phyloP scores from a whole-genome alignment of 116 monocot genomes.

The Iris pallida region DNA sequence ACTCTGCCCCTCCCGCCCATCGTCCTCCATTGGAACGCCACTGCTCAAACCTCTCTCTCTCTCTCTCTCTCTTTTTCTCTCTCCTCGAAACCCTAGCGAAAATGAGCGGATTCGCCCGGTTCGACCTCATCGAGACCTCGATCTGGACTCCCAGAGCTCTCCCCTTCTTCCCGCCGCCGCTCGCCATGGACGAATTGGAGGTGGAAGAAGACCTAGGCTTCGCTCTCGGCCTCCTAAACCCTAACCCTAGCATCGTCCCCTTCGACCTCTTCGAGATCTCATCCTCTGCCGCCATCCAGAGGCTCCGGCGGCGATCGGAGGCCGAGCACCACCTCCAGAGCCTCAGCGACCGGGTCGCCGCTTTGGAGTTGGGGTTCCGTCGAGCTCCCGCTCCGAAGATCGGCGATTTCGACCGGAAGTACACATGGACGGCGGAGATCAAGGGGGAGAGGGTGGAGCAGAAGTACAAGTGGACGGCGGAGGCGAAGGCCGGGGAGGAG shows the following conservation, averaged over 20 bases:
- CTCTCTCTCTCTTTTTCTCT: no score
- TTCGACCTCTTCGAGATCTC: conserved; percentile 12
- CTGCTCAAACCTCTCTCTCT: no score
- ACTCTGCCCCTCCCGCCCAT: no score
- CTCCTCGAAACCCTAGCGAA: background rate
- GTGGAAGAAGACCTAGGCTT: conserved; percentile 22
- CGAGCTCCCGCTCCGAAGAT: background rate
- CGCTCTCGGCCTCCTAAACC: conserved; percentile 48
- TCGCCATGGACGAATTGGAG: background rate
- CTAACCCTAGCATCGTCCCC: conserved; percentile 9
- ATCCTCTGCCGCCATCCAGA: background rate
- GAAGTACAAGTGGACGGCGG: conserved; percentile 47
- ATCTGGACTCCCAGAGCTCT: conserved; percentile 12
- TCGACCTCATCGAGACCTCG: conserved; percentile 46
- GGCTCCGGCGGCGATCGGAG: no score
- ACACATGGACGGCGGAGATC: conserved; percentile 80
- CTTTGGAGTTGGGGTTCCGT: conserved; percentile 50
- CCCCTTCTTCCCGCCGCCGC: conserved; percentile 10
- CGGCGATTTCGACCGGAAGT: conserved; percentile 46
- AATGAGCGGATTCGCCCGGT: conserved; percentile 46
- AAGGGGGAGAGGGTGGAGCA: conserved; percentile 35
- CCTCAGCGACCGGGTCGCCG: conserved; percentile 57
- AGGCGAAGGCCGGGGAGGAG: conserved; percentile 43
- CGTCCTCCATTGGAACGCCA: no score
- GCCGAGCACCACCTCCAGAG: conserved; percentile 4